A percentile compares a stretch with the other conserved stretches of the same genome.
Conservation (phyloP, 2,329 filamentous ascomycete species). For the Pseudonectria buxi region DNA sequence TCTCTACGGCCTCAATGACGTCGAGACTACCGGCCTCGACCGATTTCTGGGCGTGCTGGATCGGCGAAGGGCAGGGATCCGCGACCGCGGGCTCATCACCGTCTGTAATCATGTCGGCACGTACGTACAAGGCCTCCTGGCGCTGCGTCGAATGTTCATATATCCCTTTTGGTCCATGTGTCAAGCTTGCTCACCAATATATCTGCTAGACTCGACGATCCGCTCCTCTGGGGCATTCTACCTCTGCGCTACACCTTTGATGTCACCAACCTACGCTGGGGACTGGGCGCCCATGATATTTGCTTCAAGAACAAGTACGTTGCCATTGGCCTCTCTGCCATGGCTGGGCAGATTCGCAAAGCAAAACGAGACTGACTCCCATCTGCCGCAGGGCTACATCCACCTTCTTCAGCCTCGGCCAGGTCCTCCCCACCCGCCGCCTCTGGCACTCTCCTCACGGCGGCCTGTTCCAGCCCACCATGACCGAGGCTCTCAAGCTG, state of each 20-base stretch:
- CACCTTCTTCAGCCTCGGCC: conserved; percentile 81
- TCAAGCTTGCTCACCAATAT: conserved; percentile 5
- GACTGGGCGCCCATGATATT: conserved; percentile 88
- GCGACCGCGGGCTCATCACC: conserved; percentile 75
- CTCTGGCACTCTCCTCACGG: conserved; percentile 69
- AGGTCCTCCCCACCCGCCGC: conserved; percentile 86
- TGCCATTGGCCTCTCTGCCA: no score
- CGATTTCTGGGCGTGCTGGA: conserved; percentile 71
- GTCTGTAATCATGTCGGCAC: conserved; percentile 42
- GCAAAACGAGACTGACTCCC: neutral
- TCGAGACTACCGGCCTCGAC: conserved; percentile 71
- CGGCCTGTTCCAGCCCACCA: conserved; percentile 83
- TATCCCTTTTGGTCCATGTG: neutral
- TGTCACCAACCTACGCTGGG: conserved; percentile 75
- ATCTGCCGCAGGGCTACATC: conserved; percentile 49
- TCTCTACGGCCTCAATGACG: conserved; percentile 64
- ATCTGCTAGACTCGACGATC: conserved; percentile 75
- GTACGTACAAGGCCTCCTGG: conserved; percentile 19
- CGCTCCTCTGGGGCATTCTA: conserved; percentile 84
- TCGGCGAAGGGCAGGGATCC: conserved; percentile 55
- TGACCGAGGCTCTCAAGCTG: conserved; percentile 77
- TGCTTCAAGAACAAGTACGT: conserved; percentile 80
- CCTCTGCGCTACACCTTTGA: conserved; percentile 67
- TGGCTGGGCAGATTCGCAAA: neutral
- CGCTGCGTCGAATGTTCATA: no score